Evolutionary conservation across 2,329 filamentous ascomycete species (phyloP).

Genomic region (Trichothecium roseum): DNA sequence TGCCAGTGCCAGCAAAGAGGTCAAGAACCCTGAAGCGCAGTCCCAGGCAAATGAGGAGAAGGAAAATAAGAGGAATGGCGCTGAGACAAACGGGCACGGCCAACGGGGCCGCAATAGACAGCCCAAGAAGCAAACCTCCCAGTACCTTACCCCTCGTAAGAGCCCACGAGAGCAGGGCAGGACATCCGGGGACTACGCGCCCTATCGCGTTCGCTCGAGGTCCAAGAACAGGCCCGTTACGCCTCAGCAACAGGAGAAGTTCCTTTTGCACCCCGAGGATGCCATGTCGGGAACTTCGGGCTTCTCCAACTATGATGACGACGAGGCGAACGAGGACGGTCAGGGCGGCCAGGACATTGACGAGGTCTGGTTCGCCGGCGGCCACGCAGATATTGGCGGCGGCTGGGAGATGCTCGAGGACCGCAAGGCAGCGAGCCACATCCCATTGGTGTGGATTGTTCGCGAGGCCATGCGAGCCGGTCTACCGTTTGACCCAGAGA

Average conservation of each 20-base stretch:
- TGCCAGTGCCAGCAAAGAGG: not conserved
- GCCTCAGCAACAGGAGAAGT: conserved; percentile 1
- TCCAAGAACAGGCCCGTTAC: conserved; percentile 23
- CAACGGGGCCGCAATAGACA: not conserved
- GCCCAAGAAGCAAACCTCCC: not conserved
- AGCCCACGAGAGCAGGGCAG: not conserved
- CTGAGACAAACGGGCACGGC: not conserved
- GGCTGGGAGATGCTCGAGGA: conserved; percentile 54
- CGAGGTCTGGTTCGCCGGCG: conserved; percentile 72
- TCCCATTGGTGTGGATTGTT: conserved; percentile 63
- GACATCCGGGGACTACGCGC: conserved; percentile 18
- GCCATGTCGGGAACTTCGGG: conserved; percentile 20
- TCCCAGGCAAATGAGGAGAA: not conserved
- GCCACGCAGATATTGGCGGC: conserved; percentile 70
- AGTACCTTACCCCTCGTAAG: not conserved
- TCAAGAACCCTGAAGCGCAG: not conserved
- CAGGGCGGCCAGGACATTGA: conserved; percentile 68
- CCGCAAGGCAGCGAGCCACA: conserved; percentile 55
- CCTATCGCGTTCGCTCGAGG: conserved; percentile 30
- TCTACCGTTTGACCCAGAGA: conserved; percentile 58
- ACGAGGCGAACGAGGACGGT: conserved; percentile 29
- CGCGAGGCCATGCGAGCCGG: conserved; percentile 50
- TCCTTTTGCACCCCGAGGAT: conserved; percentile 8
- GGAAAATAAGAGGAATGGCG: not conserved
- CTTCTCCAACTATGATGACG: conserved; percentile 32